Evolutionary conservation across 2,329 filamentous ascomycete genomes (phyloP), one percentile per base, ranked within the genome.

Genomic region (Zymoseptoria passerinii): DNA sequence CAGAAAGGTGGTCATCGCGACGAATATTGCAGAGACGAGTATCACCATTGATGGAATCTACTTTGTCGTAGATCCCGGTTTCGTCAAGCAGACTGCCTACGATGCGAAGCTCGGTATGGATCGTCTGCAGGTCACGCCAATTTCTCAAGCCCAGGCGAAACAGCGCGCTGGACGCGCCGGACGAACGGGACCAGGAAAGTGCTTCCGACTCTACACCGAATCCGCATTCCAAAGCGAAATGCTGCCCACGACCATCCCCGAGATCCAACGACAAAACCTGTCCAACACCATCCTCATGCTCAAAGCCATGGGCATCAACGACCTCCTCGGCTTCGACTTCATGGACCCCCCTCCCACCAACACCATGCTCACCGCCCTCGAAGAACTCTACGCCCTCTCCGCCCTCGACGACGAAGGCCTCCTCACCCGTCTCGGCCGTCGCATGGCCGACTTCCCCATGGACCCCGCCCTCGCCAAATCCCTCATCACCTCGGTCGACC

Each of bases 21-120:
- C 94, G 65, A 99, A 99, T 75, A 99, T 99, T 74, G 94, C 94
- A 50, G 94, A 99, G 78, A 99, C 94, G 0, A 92, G 88, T 69
- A 83, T 99, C 75, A 99, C 94, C 52, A 99, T 99, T 61, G 94
- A 99, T 71, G 94, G 94, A 72, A 99, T 99, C 63, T 94, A 99
- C 40, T 99, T 96, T 70, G 94, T 99, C 35, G 92, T 99, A n/a
- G 94, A 99, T 70, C 92, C 94, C 1, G 94, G 94, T 40, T 99
- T 99, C 79, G 96, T 91, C 78, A 99, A 99, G 78, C 94, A 99
- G 71, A 99, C 97, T 76, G 94, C 97, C 63, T 99, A 97, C 80
- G 97, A 99, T 74, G 92, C 94, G 20, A 86, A 94, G 61, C 95
- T 96, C 67, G 86, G 94, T 74, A 92, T 99, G 64, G 94, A 99